Evolutionary conservation across 768 basidiomycete species (phyloP).

Genomic region (Kwoniella dejecticola): DNA sequence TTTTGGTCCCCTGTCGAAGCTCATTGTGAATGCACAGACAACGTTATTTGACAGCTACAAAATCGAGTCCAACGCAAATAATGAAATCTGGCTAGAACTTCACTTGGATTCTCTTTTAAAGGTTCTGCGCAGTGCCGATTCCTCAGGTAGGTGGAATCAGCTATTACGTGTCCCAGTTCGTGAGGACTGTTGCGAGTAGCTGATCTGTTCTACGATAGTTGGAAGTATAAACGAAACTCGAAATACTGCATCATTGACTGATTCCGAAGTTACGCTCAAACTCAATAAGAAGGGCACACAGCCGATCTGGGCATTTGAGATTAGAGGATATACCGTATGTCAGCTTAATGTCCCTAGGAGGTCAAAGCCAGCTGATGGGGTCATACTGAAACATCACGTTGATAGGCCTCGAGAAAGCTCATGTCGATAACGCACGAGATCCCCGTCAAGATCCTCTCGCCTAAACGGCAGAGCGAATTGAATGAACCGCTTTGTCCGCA

Average conservation of each 20-base stretch:
- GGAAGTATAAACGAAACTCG: slow-evolving; percentile 15
- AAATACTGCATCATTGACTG: slow-evolving; percentile 27
- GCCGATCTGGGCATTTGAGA: slow-evolving; percentile 53
- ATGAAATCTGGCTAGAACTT: slow-evolving; percentile 54
- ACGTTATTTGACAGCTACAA: slow-evolving; percentile 51
- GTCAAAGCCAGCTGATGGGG: background rate
- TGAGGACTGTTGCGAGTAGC: background rate
- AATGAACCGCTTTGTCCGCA: slow-evolving; percentile 54
- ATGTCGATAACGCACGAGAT: slow-evolving; percentile 53
- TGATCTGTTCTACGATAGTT: slow-evolving; percentile 5
- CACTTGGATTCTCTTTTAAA: slow-evolving; percentile 49
- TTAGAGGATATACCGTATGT: slow-evolving; percentile 31
- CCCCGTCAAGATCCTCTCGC: slow-evolving; percentile 44
- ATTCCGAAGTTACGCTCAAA: slow-evolving; percentile 48
- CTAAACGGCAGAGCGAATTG: slow-evolving; percentile 43
- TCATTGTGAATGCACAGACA: too few relatives aligned
- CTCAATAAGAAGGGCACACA: slow-evolving; percentile 47
- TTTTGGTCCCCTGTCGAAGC: too few relatives aligned
- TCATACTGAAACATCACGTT: background rate
- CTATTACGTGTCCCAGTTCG: slow-evolving; percentile 4
- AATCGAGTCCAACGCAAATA: slow-evolving; percentile 51
- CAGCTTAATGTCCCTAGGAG: background rate
- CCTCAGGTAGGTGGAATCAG: slow-evolving; percentile 34
- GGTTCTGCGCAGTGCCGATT: slow-evolving; percentile 50
- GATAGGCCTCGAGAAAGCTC: slow-evolving; percentile 10